Conservation (phyloP, 2,329 filamentous ascomycete genomes). For the Colletotrichum neosansevieriae region DNA sequence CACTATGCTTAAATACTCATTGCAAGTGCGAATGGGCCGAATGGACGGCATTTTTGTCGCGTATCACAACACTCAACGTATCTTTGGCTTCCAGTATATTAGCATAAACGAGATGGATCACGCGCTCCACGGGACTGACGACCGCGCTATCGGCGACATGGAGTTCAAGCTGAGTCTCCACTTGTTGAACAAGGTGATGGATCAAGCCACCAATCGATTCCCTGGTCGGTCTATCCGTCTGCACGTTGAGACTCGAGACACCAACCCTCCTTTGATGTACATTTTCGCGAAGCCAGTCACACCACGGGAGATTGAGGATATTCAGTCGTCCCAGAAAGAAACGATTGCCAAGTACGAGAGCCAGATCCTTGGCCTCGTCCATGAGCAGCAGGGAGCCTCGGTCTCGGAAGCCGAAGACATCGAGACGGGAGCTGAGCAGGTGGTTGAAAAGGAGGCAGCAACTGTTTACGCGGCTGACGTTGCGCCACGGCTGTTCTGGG, state of each 20-base stretch:
- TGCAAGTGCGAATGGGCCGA: constrained; percentile 95
- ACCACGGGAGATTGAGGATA: constrained; percentile 75
- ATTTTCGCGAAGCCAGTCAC: constrained; percentile 90
- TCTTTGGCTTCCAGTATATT: constrained; percentile 98
- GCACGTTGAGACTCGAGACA: constrained; percentile 81
- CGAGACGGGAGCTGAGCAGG: constrained; percentile 39
- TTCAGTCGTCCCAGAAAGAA: constrained; percentile 77
- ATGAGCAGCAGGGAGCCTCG: constrained; percentile 43
- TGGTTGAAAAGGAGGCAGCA: constrained; percentile 30
- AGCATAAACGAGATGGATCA: constrained; percentile 87
- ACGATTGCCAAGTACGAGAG: constrained; percentile 78
- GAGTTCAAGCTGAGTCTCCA: constrained; percentile 88
- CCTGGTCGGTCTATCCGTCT: constrained; percentile 82
- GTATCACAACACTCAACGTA: constrained; percentile 93
- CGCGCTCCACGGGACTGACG: constrained; percentile 86
- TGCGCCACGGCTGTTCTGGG: constrained; percentile 59
- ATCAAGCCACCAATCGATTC: constrained; percentile 80
- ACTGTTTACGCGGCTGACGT: constrained; percentile 41
- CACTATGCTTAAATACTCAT: constrained; percentile 94
- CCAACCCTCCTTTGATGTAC: constrained; percentile 78
- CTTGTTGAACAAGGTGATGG: constrained; percentile 82
- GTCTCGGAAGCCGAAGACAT: constrained; percentile 21
- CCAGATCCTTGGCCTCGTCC: constrained; percentile 65
- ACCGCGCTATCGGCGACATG: constrained; percentile 74
- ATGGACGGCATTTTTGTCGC: constrained; percentile 99